Evolutionary conservation across 495 filamentous ascomycete genomes (phyloP), one percentile per base, ranked within the genome.

Genomic region (Rusavskia elegans): DNA sequence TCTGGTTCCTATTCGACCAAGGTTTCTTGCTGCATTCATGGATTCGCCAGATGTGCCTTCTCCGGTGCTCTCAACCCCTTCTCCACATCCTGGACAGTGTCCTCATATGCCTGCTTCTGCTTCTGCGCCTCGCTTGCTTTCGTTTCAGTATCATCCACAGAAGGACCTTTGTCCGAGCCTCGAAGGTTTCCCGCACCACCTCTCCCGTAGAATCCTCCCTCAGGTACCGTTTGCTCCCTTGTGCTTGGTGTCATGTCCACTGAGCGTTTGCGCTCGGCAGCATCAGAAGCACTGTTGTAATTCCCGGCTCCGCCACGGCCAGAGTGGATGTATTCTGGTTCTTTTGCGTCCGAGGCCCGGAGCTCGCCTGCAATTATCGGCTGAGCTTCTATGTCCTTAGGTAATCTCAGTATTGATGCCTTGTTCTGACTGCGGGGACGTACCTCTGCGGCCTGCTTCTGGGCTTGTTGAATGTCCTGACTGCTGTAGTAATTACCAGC

Each of bases 401-500:
- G 19, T 45, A 23, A 23, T 3, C 41, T 58, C 21, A 30, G 3
- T 39, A 37, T 27, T 46, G 21, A 41, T 16, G 29, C 14, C n/a
- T 1, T 27, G 11, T 37, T 5, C 14, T 0, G 4, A 3, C 3
- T 6, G 1, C 39, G 1, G 17, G 11, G 17, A 29, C 41, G 51
- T 32, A 59, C 59, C 42, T 56, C 23, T 5, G 20, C 29, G 11
- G 35, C 48, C 29, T 32, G 37, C 40, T 50, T 54, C n/a, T 51
- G 40, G 14, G 45, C 44, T 14, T 51, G 39, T 4, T 56, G 41
- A 36, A 61, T 45, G 20, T 59, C 56, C 52, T 57, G 45, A 16
- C 57, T 45, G 41, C 13, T 57, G 50, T 59, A 62, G 46, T 59
- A 59, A 20, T 62, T 62, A 5, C 59, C 59, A 41, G 59, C 59